A percentile compares a stretch with the other conserved stretches of the same genome.
Evolutionary conservation across 257 asterid species (phyloP).

Genomic region (Henckelia pumila): DNA sequence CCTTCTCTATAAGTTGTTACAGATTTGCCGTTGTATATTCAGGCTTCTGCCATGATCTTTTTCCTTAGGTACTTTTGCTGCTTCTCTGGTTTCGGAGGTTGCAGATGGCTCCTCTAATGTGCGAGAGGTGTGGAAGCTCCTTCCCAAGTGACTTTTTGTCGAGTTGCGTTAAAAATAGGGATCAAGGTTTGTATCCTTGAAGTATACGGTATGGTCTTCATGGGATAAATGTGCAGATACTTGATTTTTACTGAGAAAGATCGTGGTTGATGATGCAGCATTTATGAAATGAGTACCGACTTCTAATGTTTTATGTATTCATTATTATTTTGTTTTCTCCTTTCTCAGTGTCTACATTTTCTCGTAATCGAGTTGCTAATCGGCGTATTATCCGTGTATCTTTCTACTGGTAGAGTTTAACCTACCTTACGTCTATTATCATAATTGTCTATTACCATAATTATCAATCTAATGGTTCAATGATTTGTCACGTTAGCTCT

Average conservation of each 20-base stretch:
- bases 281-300: background rate
- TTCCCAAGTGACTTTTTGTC: slow-evolving; percentile 40
- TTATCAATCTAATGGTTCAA: no score
- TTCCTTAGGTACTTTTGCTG: slow-evolving; percentile 50
- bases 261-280: background rate
- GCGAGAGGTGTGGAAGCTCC: slow-evolving; percentile 88
- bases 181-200: background rate
- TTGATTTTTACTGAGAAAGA: slow-evolving; percentile 3
- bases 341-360: no score
- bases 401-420: no score
- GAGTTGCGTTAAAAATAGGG: background rate
- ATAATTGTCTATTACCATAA: no score
- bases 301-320: background rate
- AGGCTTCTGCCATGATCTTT: slow-evolving; percentile 9
- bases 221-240: background rate
- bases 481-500: no score
- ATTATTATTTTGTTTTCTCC: background rate
- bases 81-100: slow-evolving; percentile 70
- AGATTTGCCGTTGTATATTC: background rate
- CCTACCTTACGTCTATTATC: no score
- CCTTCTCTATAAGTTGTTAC: background rate
- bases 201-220: background rate
- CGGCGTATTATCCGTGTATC: no score
- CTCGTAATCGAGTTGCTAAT: no score
- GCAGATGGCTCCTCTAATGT: slow-evolving; percentile 93